Evolutionary conservation across 306 rosid species (phyloP).

Genomic region (Vigna trinervia): DNA sequence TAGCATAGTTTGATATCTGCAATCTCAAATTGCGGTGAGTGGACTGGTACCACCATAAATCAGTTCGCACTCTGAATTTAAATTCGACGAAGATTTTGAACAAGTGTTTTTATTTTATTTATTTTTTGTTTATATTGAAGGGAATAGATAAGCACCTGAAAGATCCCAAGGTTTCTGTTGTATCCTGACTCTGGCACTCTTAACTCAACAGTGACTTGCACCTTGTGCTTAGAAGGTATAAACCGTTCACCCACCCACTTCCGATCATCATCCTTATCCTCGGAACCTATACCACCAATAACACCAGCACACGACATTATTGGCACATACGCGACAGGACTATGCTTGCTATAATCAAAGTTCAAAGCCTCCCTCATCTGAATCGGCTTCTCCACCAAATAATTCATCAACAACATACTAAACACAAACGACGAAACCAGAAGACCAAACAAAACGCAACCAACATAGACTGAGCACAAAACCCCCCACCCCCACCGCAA

Average conservation of each 20-base stretch:
- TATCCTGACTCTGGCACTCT: constrained; percentile 78
- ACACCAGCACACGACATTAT: constrained; percentile 52
- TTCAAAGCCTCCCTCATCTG: constrained; percentile 65
- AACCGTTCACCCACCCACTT: constrained; percentile 46
- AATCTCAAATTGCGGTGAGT: background rate
- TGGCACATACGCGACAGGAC: constrained; percentile 77
- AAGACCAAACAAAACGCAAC: constrained; percentile 57
- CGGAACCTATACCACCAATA: constrained; percentile 49
- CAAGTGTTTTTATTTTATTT: background rate
- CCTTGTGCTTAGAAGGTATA: constrained; percentile 61
- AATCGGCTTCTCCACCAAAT: constrained; percentile 65
- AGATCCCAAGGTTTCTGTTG: constrained; percentile 82
- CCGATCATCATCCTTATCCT: constrained; percentile 27
- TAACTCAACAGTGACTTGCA: constrained; percentile 56
- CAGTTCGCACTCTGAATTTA: constrained; percentile 19
- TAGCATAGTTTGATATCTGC: background rate
- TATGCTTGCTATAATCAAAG: constrained; percentile 70
- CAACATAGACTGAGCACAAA: constrained; percentile 64
- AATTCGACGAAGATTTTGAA: background rate
- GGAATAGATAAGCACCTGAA: constrained; percentile 61
- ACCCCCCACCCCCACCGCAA: constrained; percentile 73
- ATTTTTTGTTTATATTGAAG: background rate
- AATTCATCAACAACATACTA: constrained; percentile 60
- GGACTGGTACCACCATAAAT: background rate
- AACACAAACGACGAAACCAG: constrained; percentile 59